Base-by-base conservation (phyloP, 163 green algal genomes). In the Scenedesmus sp. region DNA sequence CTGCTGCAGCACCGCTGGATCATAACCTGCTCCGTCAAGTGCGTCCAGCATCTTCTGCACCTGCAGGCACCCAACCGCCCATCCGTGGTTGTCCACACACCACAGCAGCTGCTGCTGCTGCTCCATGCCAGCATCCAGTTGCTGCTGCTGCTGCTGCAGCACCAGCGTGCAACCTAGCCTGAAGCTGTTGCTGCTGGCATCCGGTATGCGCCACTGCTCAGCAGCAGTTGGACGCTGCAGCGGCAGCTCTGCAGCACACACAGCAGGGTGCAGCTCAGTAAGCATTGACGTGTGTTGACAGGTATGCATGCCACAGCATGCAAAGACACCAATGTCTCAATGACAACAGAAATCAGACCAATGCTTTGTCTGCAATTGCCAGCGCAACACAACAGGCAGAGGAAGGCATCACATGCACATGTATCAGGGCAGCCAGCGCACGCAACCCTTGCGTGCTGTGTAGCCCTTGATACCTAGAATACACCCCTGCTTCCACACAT, bases 211-310 rank as follows among this genome's bases (percentile, higher is more conserved):
- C 85, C 85, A 90, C 40, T 73, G 82, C 20, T 78, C 35, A 20
- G 24, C 85, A 42, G 13, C 26, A 26, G 13, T 13, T 30, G 33
- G 22, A 42, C 46, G 44, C 30, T 85, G 85, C 85, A 90, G 72
- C 35, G 72, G 35, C 85, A 90, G 33, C n/a, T 90, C 85, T 90
- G 85, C 72, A 83, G 65, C 65, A 76, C 65, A 76, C 1, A 40
- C 30, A 40, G 65, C 30, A 16, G 30, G 30, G 30, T 4, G 4
- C 65, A 76, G 65, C 30, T 76, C 30, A 40, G 30, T 30, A 76
- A 18, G 22, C 20, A 33, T 70, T 12, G 6, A 22, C 51, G 6
- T 26, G 51, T 22, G 13, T 61, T 65, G n/a, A 24, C 3, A 65
- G 18, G 15, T 30, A 65, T 65, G 7, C 53, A 26, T 65, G 18